Evolutionary conservation across 176 grass and related monocot species (phyloP), one percentile per base, ranked within the genome.

Genomic region (Phyllostachys edulis): DNA sequence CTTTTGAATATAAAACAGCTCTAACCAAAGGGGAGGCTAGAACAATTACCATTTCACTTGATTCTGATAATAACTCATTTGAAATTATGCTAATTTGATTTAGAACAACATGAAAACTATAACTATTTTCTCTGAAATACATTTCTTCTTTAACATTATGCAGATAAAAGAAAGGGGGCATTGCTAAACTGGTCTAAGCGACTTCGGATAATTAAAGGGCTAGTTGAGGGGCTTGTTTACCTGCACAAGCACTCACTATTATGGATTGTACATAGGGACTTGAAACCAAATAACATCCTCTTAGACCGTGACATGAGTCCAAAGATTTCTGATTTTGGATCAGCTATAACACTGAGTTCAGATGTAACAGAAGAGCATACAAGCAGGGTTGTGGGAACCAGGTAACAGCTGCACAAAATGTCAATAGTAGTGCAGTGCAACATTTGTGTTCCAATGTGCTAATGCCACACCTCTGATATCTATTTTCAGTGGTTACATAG

Each of bases 141-240:
- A 27, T 75, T 20, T 26, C 2, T 78, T 36, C 1, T 63, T 78
- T 23, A 39, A 7, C 42, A 27, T 64, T 82, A 42, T 57, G 1
- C 47, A 91, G 85, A 68, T 0, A 27, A 56, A 84, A 60, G 3
- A 54, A 84, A 49, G 0, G 54, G 76, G 0, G 6, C 10, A 24
- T 55, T 81, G 8, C 24, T 85, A 64, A n/a, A 32, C 36, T 91
- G 85, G 85, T 72, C 52, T 38, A 87, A 47, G 63, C 63, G 85
- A 54, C 55, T 87, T 66, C 42, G 81, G 32, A 87, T 91, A 79
- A 91, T 91, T 42, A 61, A 76, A 84, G 85, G 89, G 21, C 2
- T 91, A 69, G 71, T 59, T 11, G 67, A 84, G 3, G 89, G 76
- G 38, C 89, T 91, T 80, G 17, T 91, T 84, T 91, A 87, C 56